These are phyloP conservation scores for Phytophthora fragariaefolia DNA, from an alignment of 352 stramenopile species.

Conservation along the genomic window DNA sequence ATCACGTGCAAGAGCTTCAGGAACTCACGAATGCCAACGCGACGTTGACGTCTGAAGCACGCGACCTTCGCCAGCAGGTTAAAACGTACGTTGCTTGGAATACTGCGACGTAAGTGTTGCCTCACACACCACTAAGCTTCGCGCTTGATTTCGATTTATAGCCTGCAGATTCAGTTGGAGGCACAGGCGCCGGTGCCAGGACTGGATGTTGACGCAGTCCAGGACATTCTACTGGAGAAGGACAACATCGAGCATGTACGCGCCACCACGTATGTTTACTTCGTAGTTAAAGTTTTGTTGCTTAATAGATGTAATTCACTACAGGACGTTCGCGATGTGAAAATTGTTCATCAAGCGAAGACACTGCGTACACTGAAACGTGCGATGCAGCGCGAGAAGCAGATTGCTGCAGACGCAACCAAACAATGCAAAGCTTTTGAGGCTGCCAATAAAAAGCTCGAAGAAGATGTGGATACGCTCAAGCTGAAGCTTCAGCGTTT, in stretches of 20 bases:
- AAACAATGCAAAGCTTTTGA: slow-evolving; percentile 52
- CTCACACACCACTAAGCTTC: background rate
- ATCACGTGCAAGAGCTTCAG: slow-evolving; percentile 61
- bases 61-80: slow-evolving; percentile 65
- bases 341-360: slow-evolving; percentile 84
- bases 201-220: slow-evolving; percentile 51
- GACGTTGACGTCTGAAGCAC: slow-evolving; percentile 45
- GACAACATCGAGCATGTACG: slow-evolving; percentile 62
- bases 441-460: slow-evolving; percentile 41
- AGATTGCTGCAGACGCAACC: slow-evolving; percentile 45
- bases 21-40: slow-evolving; percentile 68
- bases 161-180: slow-evolving; percentile 75
- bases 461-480: slow-evolving; percentile 68
- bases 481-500: slow-evolving; percentile 65
- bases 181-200: slow-evolving; percentile 70
- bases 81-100: slow-evolving; percentile 44
- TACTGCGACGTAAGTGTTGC: background rate
- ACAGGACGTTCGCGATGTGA: slow-evolving; percentile 78
- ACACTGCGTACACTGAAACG: slow-evolving; percentile 67
- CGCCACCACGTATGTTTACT: background rate
- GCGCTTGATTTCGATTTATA: slow-evolving; percentile 15
- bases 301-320: slow-evolving; percentile 4
- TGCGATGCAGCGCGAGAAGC: slow-evolving; percentile 64
- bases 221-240: slow-evolving; percentile 72
- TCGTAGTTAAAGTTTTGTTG: background rate